These are phyloP conservation scores for Sarocladiaceae sp. DNA, from an alignment of 2,329 filamentous ascomycete genomes.

Conservation along the genomic window DNA sequence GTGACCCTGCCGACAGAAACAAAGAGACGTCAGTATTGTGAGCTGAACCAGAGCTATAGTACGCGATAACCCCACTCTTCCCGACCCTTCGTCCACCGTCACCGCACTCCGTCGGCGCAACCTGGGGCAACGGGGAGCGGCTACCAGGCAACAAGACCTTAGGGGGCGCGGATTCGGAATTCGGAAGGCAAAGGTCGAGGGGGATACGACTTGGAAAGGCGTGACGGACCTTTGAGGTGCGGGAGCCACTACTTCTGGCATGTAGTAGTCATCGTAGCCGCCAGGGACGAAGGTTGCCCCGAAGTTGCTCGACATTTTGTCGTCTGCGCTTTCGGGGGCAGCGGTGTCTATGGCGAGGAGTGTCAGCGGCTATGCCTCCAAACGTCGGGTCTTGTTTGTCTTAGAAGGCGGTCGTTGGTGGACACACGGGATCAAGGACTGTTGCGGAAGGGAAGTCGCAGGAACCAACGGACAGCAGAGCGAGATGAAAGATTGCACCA, in stretches of 20 bases:
- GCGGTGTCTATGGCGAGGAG: neutral
- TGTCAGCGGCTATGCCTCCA: neutral
- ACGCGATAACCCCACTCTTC: conserved; percentile 24
- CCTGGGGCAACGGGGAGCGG: neutral
- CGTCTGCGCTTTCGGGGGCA: conserved; percentile 9
- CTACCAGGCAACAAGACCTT: neutral
- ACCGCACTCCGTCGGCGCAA: neutral
- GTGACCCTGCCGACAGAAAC: conserved; percentile 60
- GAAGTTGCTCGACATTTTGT: conserved; percentile 25
- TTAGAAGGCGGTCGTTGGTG: too few relatives aligned
- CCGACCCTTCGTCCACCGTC: conserved; percentile 18
- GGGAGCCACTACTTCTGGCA: conserved; percentile 54
- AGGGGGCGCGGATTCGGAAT: conserved; percentile 11
- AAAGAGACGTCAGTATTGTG: conserved; percentile 29
- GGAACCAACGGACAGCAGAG: too few relatives aligned
- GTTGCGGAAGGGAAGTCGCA: too few relatives aligned
- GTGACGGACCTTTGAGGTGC: conserved; percentile 48
- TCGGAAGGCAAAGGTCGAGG: conserved; percentile 15
- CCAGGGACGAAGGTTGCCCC: conserved; percentile 54
- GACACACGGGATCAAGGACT: too few relatives aligned
- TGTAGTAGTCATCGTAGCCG: conserved; percentile 53
- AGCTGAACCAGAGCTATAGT: too few relatives aligned
- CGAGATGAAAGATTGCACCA: too few relatives aligned
- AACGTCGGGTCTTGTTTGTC: neutral
- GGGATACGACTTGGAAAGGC: conserved; percentile 12